Evolutionary conservation across 768 basidiomycete genomes (phyloP), one percentile per base, ranked within the genome.

Genomic region (Amanita molliuscula): DNA sequence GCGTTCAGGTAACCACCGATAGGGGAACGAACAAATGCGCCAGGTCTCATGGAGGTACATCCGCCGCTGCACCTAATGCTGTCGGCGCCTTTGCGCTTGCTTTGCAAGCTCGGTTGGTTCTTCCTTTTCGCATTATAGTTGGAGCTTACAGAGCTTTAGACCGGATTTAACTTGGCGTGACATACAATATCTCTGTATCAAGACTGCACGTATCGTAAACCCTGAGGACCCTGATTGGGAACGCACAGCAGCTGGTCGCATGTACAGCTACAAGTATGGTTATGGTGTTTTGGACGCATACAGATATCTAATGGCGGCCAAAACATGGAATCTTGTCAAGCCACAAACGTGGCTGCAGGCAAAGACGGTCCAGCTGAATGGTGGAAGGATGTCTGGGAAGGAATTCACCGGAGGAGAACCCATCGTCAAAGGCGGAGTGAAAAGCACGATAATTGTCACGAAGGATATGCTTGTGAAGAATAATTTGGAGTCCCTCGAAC

Each of bases 111-210:
- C 78, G 94, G 91, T 92, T 58, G 31, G 70, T 57, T 48, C 48
- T 41, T 43, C 31, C 45, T 33, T 15, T 25, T n/a, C 56, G 49
- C 16, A 23, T 40, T 28, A 40, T 9, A 36, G n/a, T 31, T 26
- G 34, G 41, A 44, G 46, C 48, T 28, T 55, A 57, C 46, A 44
- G 43, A 40, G 6, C 35, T 52, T 29, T 31, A 89, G 93, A 8
- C 93, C 96, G 23, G 94, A 98, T 49, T 77, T 99, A 16, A 84
- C 88, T 31, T 99, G 96, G 96, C 82, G 96, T 44, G 96, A 99
- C 59, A 72, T 97, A 33, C 96, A 99, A 59, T 81, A 99, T 59
- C 73, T 99, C 20, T 83, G 84, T 55, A 80, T 97, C 28, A 74
- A 75, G 52, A 85, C 80, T 1, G 86, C 88, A 2, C 74, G 80